These are phyloP conservation scores for Platanthera guangdongensis DNA, from an alignment of 106 monocot genomes.

Conservation along the genomic window DNA sequence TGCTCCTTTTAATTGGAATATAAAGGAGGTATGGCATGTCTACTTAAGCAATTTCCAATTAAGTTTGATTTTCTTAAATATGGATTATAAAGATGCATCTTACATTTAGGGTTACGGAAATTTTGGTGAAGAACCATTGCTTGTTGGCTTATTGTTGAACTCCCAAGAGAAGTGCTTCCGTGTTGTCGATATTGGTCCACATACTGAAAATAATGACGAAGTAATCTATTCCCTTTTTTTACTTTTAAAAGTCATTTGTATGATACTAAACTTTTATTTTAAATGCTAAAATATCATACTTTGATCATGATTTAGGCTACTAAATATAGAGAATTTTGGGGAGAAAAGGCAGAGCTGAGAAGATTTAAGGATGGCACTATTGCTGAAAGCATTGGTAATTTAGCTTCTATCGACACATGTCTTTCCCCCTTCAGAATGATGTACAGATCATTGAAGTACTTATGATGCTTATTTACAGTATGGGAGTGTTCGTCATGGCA, in stretches of 20 bases:
- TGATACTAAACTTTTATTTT: not conserved
- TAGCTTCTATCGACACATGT: not conserved
- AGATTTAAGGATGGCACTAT: slow-evolving; percentile 82
- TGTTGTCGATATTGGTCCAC: slow-evolving; percentile 74
- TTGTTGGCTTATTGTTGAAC: slow-evolving; percentile 57
- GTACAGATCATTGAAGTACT: not conserved
- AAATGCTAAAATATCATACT: not conserved
- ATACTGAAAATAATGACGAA: slow-evolving; percentile 69
- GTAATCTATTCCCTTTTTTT: slow-evolving; percentile 20
- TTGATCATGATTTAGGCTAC: slow-evolving; percentile 30
- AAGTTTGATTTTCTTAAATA: not conserved
- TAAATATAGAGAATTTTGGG: slow-evolving; percentile 92
- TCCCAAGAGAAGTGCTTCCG: slow-evolving; percentile 62
- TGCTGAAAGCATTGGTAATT: slow-evolving; percentile 84
- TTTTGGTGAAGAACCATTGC: slow-evolving; percentile 65
- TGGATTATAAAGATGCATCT: slow-evolving; percentile 4
- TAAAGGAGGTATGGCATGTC: slow-evolving; percentile 48
- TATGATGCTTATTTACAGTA: slow-evolving; percentile 26
- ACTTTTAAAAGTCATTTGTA: not conserved
- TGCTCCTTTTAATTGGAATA: slow-evolving; percentile 63
- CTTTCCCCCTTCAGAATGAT: not conserved
- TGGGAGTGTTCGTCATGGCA: slow-evolving; percentile 78
- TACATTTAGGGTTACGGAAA: slow-evolving; percentile 55
- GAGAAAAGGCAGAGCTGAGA: slow-evolving; percentile 87
- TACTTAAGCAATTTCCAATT: not conserved